Evolutionary conservation across 208 protist genomes (phyloP).

Genomic region (Trichomonas gallinae): DNA sequence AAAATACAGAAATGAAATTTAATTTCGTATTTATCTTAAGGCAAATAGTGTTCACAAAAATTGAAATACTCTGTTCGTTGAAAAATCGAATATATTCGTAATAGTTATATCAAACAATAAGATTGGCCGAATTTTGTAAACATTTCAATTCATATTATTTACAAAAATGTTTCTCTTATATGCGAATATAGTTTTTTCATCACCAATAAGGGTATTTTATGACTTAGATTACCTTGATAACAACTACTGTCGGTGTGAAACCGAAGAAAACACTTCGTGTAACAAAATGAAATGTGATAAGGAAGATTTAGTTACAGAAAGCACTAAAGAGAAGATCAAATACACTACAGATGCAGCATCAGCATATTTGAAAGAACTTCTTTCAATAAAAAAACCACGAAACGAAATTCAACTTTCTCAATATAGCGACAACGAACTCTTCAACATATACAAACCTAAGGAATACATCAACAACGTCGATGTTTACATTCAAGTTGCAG

Average conservation of each 20-base stretch:
- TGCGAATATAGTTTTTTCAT: too few relatives aligned
- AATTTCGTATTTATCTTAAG: too few relatives aligned
- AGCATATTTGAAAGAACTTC: background rate
- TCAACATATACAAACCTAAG: too few relatives aligned
- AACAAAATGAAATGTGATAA: background rate
- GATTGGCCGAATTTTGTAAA: too few relatives aligned
- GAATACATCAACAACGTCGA: background rate
- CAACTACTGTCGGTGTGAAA: background rate
- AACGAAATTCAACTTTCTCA: background rate
- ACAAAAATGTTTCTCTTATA: too few relatives aligned
- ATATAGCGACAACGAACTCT: background rate
- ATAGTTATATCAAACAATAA: too few relatives aligned
- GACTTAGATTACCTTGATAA: background rate
- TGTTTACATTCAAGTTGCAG: background rate
- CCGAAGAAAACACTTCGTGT: background rate
- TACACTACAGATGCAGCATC: background rate
- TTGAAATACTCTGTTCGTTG: too few relatives aligned
- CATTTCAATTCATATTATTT: too few relatives aligned
- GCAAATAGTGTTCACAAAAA: too few relatives aligned
- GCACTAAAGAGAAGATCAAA: background rate
- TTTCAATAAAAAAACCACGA: background rate
- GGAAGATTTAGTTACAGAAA: background rate
- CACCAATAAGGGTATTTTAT: background rate
- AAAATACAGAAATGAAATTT: too few relatives aligned
- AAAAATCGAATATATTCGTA: too few relatives aligned